Evolutionary conservation across 805 yeast genomes (phyloP), one percentile per base, ranked within the genome.

Genomic region (Nakazawaea siamensis): DNA sequence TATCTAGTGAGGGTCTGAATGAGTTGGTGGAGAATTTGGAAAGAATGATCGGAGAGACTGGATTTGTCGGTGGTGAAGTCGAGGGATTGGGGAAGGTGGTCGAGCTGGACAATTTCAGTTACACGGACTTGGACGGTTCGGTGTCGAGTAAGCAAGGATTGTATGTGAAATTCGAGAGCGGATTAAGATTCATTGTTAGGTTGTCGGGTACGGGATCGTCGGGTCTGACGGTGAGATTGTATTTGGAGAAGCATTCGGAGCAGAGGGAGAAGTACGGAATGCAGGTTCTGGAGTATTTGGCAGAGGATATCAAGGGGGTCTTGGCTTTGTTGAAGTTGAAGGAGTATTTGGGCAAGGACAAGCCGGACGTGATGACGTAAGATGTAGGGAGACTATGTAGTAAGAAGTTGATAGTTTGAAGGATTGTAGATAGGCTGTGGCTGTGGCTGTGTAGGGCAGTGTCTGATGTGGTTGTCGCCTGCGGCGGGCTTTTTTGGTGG

Each of bases 171-270:
- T 71, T 87, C 43, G 73, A 71, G 33, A 78, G 78, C 49, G 96
- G 97, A 5, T 70, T 83, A 41, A 75, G 97, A 56, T 75, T 88
- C 35, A 83, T 92, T 24, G 82, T 86, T 35, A 80, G 98, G 59
- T 68, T 92, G 44, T 86, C 96, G 0, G 98, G 98, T 38, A 90
- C 98, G 2, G 98, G 98, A 12, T 87, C 97, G 2, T 80, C 95
- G 2, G 98, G 98, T 32, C 97, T 98, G 15, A 90, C 98, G 5
- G 87, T 92, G 41, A 76, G 98, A 58, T 68, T 90, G 47, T 90
- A 90, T 62, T 63, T 90, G 52, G 97, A 90, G 60, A 80, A 79
- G 58, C 86, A 82, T 62, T 75, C 83, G 18, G 47, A 57, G 31
- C 92, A 85, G 51, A 49, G 58, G 33, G 43, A 71, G 14, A 68